phyloP scores from a whole-genome alignment of 306 rosid genomes.

The Vigna unguiculata region DNA sequence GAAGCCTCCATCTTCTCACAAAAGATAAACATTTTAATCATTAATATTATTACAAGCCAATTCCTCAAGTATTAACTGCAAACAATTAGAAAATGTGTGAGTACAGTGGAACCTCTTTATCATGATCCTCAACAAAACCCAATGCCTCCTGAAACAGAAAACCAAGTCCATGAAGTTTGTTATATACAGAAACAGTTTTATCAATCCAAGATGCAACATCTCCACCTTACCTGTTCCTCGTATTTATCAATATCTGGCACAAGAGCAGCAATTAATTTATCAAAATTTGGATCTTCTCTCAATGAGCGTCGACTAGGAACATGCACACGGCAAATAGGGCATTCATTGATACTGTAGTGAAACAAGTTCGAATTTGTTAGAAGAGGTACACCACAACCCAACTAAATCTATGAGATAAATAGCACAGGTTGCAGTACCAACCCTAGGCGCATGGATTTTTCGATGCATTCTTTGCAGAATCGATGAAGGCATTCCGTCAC shows the following conservation, averaged over 20 bases:
- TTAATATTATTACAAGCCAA: too few species aligned
- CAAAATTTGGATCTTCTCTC: too few species aligned
- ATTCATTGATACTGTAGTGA: constrained; percentile 77
- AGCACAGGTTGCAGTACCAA: constrained; percentile 37
- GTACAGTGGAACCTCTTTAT: too few species aligned
- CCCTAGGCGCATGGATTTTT: constrained; percentile 95
- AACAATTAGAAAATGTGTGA: too few species aligned
- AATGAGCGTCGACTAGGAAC: too few species aligned
- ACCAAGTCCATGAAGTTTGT: neutral
- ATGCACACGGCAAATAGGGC: constrained; percentile 90
- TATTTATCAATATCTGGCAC: constrained; percentile 86
- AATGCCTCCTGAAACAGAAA: constrained; percentile 40
- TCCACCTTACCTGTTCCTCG: constrained; percentile 65
- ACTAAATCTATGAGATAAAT: neutral
- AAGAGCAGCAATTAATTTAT: constrained; percentile 4
- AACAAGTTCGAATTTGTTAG: constrained; percentile 7
- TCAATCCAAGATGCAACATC: constrained; percentile 3
- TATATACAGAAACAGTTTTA: neutral
- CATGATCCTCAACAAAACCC: neutral
- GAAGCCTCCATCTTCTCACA: neutral
- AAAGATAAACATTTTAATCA: too few species aligned
- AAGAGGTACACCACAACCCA: neutral
- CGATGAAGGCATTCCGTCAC: constrained; percentile 96
- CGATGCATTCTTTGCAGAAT: constrained; percentile 92
- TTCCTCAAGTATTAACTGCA: too few species aligned